These are phyloP conservation scores for Aspergillus sclerotiicarbonarius DNA, from an alignment of 495 filamentous ascomycete species.

Conservation along the genomic window DNA sequence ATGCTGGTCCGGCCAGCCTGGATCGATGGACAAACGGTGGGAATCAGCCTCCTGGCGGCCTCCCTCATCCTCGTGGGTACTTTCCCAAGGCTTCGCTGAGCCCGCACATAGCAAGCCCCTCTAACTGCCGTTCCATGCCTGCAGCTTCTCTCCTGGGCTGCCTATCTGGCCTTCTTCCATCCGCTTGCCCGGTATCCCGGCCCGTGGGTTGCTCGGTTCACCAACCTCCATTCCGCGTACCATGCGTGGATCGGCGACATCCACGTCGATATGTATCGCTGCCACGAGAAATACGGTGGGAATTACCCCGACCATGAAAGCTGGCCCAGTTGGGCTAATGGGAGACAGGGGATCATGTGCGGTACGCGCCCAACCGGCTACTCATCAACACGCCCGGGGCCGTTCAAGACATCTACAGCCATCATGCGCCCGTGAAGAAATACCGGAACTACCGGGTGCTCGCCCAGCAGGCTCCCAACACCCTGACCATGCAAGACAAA, in stretches of 20 bases:
- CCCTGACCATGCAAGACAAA: not conserved
- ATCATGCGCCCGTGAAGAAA: not conserved
- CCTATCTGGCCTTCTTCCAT: conserved; percentile 27
- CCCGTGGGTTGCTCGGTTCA: conserved; percentile 31
- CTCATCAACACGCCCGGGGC: conserved; percentile 11
- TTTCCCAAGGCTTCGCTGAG: not conserved
- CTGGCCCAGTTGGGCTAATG: not conserved
- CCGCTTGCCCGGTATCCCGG: conserved; percentile 32
- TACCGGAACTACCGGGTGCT: not conserved
- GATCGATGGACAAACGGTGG: too few relatives aligned
- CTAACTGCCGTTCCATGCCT: not conserved
- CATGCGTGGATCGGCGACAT: conserved; percentile 43
- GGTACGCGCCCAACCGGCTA: conserved; percentile 13
- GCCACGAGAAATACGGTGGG: conserved; percentile 57
- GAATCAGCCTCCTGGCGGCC: too few relatives aligned
- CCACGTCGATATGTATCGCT: conserved; percentile 56
- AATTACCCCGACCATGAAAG: not conserved
- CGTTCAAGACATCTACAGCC: conserved; percentile 3
- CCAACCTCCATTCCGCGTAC: conserved; percentile 54
- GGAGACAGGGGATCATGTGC: conserved; percentile 11
- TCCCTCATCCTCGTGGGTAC: too few relatives aligned
- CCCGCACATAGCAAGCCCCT: not conserved
- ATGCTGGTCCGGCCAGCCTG: too few relatives aligned
- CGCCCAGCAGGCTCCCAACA: not conserved
- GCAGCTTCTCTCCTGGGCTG: not conserved